Evolutionary conservation across 2,329 filamentous ascomycete species (phyloP).

Genomic region (Epicoccum nigrum): DNA sequence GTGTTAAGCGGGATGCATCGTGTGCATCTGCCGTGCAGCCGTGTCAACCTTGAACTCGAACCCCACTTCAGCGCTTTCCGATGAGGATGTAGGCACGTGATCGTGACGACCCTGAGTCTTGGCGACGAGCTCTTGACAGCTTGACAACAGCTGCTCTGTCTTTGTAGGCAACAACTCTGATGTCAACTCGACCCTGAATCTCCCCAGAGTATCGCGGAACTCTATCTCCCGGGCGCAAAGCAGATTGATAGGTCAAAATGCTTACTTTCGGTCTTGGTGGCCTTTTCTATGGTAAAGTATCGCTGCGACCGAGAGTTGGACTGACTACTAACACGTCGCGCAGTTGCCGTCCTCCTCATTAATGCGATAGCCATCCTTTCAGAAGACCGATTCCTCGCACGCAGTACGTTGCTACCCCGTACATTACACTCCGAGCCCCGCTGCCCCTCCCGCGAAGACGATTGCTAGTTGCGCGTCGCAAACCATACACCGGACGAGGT

Average conservation of each 20-base stretch:
- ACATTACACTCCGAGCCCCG: not conserved
- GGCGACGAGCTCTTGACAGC: constrained; percentile 2
- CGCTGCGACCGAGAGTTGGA: constrained; percentile 6
- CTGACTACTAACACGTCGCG: constrained; percentile 22
- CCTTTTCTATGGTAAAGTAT: constrained; percentile 70
- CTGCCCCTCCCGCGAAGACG: constrained; percentile 3
- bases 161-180: constrained; percentile 23
- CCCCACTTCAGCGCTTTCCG: not conserved
- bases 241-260: constrained; percentile 53
- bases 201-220: not conserved
- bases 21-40: no score
- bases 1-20: no score
- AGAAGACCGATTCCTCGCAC: constrained; percentile 89
- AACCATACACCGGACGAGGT: not conserved
- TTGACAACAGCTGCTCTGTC: constrained; percentile 30
- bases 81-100: constrained; percentile 4
- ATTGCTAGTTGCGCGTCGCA: not conserved
- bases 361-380: constrained; percentile 94
- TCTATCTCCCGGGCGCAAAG: no score
- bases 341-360: constrained; percentile 83
- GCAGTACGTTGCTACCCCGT: constrained; percentile 61
- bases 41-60: no score
- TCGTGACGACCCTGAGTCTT: constrained; percentile 3
- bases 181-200: not conserved
- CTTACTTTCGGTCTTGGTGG: constrained; percentile 73